These are phyloP conservation scores for Cinnamomum micranthum DNA, from an alignment of 164 flowering plant genomes.

Conservation along the genomic window DNA sequence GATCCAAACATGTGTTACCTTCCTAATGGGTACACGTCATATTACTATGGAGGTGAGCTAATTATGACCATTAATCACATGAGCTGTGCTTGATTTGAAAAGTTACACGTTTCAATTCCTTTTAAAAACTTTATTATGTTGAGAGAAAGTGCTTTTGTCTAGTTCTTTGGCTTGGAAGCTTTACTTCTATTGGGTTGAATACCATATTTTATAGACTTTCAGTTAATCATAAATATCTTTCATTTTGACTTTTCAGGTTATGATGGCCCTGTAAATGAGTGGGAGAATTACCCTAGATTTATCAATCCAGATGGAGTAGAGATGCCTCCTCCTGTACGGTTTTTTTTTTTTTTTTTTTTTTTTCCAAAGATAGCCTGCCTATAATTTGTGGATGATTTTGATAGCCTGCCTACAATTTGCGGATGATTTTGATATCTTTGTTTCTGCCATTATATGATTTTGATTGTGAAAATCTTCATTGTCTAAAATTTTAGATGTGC, in stretches of 20 bases:
- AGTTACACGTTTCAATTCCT: neutral
- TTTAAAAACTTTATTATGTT: too few relatives aligned
- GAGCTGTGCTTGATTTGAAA: neutral
- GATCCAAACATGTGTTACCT: slow-evolving; percentile 38
- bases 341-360: neutral
- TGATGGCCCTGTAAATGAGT: slow-evolving; percentile 50
- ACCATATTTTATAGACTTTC: neutral
- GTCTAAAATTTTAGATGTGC: too few relatives aligned
- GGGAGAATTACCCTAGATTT: slow-evolving; percentile 59
- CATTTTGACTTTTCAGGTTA: slow-evolving; percentile 36
- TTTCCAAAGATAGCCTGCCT: neutral
- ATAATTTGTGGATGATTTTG: neutral
- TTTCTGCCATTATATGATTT: neutral
- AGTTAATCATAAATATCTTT: too few relatives aligned
- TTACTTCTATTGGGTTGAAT: neutral
- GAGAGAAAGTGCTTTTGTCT: neutral
- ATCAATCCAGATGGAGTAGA: slow-evolving; percentile 64
- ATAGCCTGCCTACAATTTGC: neutral
- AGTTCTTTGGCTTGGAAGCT: neutral
- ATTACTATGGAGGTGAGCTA: slow-evolving; percentile 50
- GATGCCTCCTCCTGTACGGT: slow-evolving; percentile 47
- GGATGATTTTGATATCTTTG: neutral
- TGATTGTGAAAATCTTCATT: neutral
- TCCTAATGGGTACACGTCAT: slow-evolving; percentile 39
- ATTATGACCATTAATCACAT: neutral